Base-by-base conservation (phyloP, 768 basidiomycete species). In the Heimioporus sp. region DNA sequence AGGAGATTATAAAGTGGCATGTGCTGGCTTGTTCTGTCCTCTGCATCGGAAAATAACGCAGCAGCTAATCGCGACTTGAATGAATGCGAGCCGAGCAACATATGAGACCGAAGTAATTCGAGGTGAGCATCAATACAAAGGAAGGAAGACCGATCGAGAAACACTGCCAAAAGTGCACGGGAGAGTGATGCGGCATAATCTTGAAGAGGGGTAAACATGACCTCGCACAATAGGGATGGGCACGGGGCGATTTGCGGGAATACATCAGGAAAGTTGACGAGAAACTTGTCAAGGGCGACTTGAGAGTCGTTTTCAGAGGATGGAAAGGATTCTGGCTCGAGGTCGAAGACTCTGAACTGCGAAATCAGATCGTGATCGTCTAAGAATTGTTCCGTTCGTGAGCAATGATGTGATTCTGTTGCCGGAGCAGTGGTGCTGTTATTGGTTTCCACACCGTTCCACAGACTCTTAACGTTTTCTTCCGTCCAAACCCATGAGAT, bases 11-110 rank as follows among this genome's bases (percentile, higher is more conserved):
- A 60, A 28, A 59, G 20, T 30, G 65, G 65, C 17, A 51, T 44
- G 2, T 74, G 72, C 5, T 70, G 60, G 17, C 36, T 55, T 30
- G 76, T 73, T 50, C 71, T 74, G 21, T 81, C 80, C 31, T 81
- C 82, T 0, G 79, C 75, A 56, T 93, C 90, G 0, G 86, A 87
- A 68, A 95, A 94, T 13, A 96, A 72, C 0, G 93, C 90, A 2
- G 71, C 70, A 15, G 79, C 73, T 12, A 96, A 77, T 5, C 86
- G 80, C 8, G 77, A 75, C 60, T 83, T 86, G 73, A 95, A 96
- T 1, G 85, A 70, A 30, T 86, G 82, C 0, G 84, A 81, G 2
- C 86, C 82, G 42, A 93, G 72, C 15, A 92, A 74, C 46, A 93
- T 77, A 59, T 90, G 92, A 4, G 87, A 87, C 17, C 87, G 82